phyloP scores from a whole-genome alignment of 2,329 filamentous ascomycete species.

The Nemania diffusa region DNA sequence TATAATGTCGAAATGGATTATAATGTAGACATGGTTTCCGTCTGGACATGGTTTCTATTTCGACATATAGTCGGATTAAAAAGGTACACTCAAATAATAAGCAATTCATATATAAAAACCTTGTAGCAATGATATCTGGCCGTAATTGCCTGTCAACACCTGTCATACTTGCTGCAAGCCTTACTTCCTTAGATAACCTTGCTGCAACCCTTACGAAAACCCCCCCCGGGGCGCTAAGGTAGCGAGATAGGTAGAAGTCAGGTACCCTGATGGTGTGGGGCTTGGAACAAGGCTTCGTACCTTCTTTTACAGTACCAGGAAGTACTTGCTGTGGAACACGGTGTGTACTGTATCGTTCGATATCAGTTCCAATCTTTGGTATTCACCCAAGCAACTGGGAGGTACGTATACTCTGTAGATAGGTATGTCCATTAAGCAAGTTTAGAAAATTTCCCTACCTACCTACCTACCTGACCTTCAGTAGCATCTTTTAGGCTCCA shows the following conservation, averaged over 20 bases:
- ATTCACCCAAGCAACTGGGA: conserved; percentile 16
- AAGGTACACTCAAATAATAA: no score
- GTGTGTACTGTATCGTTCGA: neutral
- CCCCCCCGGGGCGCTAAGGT: no score
- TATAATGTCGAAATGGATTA: no score
- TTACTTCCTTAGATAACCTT: no score
- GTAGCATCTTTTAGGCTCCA: neutral
- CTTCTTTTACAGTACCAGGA: neutral
- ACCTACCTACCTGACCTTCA: neutral
- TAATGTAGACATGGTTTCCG: no score
- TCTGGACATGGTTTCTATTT: no score
- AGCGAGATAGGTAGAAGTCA: neutral
- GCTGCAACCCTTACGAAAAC: no score
- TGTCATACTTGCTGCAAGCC: no score
- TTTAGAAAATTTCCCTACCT: conserved; percentile 13
- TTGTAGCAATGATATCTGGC: no score
- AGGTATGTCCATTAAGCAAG: neutral
- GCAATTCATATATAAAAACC: no score
- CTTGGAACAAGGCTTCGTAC: neutral
- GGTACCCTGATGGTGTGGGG: conserved; percentile 7
- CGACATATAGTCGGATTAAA: no score
- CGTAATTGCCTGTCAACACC: no score
- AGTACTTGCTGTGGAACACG: neutral
- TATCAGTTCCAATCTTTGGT: neutral
- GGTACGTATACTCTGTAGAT: conserved; percentile 4